A percentile compares a stretch with the other conserved stretches of the same genome.
These are phyloP conservation scores for Acer negundo DNA, from an alignment of 345 rosid species.

Conservation along the genomic window DNA sequence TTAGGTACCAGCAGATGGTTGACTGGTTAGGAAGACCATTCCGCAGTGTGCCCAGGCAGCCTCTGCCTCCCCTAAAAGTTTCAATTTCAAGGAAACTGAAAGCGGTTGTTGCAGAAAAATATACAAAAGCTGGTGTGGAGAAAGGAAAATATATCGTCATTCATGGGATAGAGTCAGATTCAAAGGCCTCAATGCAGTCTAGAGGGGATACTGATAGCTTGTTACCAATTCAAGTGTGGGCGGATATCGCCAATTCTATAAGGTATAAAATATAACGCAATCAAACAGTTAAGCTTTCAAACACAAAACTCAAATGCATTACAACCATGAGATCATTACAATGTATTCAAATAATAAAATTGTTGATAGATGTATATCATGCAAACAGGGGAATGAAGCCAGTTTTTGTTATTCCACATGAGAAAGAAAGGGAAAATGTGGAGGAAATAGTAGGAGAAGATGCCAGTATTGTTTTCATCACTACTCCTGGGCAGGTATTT, in stretches of 20 bases:
- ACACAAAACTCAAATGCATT: background rate
- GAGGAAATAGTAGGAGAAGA: constrained; percentile 80
- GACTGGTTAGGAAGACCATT: constrained; percentile 87
- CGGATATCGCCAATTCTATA: constrained; percentile 50
- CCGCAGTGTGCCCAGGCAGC: constrained; percentile 74
- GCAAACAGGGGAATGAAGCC: constrained; percentile 71
- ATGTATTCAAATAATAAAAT: background rate
- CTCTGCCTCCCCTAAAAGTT: constrained; percentile 63
- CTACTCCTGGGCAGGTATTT: constrained; percentile 88
- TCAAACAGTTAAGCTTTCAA: background rate
- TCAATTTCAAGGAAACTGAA: constrained; percentile 81
- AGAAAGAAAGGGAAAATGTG: constrained; percentile 85
- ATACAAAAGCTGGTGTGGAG: constrained; percentile 63
- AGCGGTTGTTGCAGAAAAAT: constrained; percentile 73
- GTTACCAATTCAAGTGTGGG: constrained; percentile 74
- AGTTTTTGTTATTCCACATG: constrained; percentile 86
- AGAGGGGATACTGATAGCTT: constrained; percentile 83
- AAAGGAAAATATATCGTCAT: constrained; percentile 83
- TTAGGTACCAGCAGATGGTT: constrained; percentile 84
- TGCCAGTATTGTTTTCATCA: constrained; percentile 70
- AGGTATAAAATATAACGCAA: constrained; percentile 45
- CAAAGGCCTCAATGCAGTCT: constrained; percentile 93
- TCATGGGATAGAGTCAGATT: constrained; percentile 94
- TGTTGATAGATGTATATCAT: background rate
- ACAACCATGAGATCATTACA: background rate